Evolutionary conservation across 331 rosid species (phyloP), one percentile per base, ranked within the genome.

Genomic region (Acacia pycnantha): DNA sequence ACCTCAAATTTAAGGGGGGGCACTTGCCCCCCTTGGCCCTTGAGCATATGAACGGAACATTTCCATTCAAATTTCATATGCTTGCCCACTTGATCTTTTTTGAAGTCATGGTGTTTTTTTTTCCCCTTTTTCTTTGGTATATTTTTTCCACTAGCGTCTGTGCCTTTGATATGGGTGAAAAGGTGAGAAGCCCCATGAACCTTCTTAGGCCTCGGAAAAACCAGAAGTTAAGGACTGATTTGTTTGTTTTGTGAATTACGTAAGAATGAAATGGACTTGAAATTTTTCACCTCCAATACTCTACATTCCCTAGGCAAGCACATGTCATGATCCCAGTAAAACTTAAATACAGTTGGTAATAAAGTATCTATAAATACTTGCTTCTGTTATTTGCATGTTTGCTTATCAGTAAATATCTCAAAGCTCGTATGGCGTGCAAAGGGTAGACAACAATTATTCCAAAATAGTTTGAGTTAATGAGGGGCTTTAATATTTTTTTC

Each of bases 1-100:
- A n/a, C n/a, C n/a, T n/a, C n/a, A n/a, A n/a, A n/a, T n/a, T n/a
- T n/a, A n/a, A n/a, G n/a, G n/a, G n/a, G n/a, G n/a, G n/a, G n/a
- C n/a, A n/a, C n/a, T n/a, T n/a, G n/a, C n/a, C n/a, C n/a, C n/a
- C n/a, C n/a, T n/a, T n/a, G n/a, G n/a, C n/a, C n/a, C n/a, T n/a
- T n/a, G n/a, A 46, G 41, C 51, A 26, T 26, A 31, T 22, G 18
- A 26, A 26, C 4, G 27, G 10, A 14, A 44, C 40, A 43, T 65
- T 8, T 19, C 53, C 33, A 66, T 54, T 79, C 21, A 18, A 64
- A 70, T 62, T 77, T 82, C 77, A 26, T 73, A 51, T 81, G 66
- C 70, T 50, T 59, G 11, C 15, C 21, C 24, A 68, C 80, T 21
- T 69, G 27, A 59, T 68, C 19, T 27, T 66, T 19, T 73, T 64